Conservation (phyloP, 2,329 filamentous ascomycete species). For the Clonostachys rhizophaga region DNA sequence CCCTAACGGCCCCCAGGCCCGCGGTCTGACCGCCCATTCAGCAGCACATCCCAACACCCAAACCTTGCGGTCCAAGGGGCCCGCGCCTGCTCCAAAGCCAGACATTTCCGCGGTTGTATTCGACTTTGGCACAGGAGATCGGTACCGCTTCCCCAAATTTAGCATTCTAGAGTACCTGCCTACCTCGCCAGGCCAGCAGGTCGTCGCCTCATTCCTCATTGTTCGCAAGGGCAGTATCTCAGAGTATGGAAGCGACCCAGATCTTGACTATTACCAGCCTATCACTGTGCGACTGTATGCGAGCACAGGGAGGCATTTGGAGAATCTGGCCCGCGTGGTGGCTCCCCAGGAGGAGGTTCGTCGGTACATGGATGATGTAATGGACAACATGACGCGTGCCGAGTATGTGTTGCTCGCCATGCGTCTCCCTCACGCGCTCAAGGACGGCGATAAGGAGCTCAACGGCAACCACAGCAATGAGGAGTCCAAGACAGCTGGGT, state of each 20-base stretch:
- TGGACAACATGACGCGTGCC: conserved; percentile 64
- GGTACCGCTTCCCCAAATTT: conserved; percentile 75
- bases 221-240: conserved; percentile 67
- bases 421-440: conserved; percentile 47
- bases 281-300: conserved; percentile 59
- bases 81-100: conserved; percentile 45
- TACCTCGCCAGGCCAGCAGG: conserved; percentile 45
- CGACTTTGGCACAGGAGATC: conserved; percentile 69
- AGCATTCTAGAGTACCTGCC: conserved; percentile 67
- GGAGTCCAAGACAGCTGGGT: conserved; percentile 20
- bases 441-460: conserved; percentile 21
- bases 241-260: conserved; percentile 58
- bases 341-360: conserved; percentile 58
- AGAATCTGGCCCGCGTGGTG: conserved; percentile 56
- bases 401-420: conserved; percentile 65
- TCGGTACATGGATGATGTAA: conserved; percentile 66
- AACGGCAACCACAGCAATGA: conserved; percentile 11
- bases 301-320: conserved; percentile 49
- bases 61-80: conserved; percentile 56
- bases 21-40: conserved; percentile 4
- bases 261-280: conserved; percentile 71
- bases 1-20: neutral
- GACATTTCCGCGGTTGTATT: conserved; percentile 65
- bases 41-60: conserved; percentile 33
- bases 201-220: conserved; percentile 73